Base-by-base conservation (phyloP, 306 rosid genomes). In the Castanea mollissima region DNA sequence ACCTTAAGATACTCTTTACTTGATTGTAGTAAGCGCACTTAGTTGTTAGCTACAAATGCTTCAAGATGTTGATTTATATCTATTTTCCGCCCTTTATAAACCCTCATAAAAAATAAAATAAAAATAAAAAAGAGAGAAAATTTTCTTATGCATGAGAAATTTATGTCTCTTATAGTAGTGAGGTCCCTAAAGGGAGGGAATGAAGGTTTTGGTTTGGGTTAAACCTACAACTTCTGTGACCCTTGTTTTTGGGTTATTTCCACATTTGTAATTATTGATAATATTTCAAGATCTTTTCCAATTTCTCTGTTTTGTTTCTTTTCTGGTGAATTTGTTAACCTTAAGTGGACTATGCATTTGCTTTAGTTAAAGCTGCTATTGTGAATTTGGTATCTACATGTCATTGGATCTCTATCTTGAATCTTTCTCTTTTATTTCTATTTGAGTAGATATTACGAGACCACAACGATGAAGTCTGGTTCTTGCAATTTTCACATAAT, bases 381-480 rank as follows among this genome's bases (percentile, higher is more conserved):
- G 6, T 51, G 68, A 20, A 41, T 75, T 78, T 64, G 82, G 60
- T 74, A 57, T 78, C 76, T 71, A 32, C 57, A 71, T 73, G 52
- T 63, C 52, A 54, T 46, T 76, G 20, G 51, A 71, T 81, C 54
- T 74, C 34, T 46, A 41, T 81, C 76, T 78, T 74, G 29, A 55
- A 88, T 83, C 23, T 65, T 64, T 60, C 71, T 67, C n/a, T 82
- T 59, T 74, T 73, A 49, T 82, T 79, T 29, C 60, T 52, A 15
- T 59, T 84, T 58, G 27, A 67, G 51, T 86, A 95, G 99, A 76
- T 91, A 88, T 83, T 96, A 77, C 93, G 90, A 67, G 92, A 81
- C 71, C 99, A 96, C 83, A 85, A 71, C 57, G 96, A 91, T 80
- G 99, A 96, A 83, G 94, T 96, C 63, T 96, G 97, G 99, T 91